These are phyloP conservation scores for Vigna radiata DNA, from an alignment of 306 rosid species.

Conservation along the genomic window DNA sequence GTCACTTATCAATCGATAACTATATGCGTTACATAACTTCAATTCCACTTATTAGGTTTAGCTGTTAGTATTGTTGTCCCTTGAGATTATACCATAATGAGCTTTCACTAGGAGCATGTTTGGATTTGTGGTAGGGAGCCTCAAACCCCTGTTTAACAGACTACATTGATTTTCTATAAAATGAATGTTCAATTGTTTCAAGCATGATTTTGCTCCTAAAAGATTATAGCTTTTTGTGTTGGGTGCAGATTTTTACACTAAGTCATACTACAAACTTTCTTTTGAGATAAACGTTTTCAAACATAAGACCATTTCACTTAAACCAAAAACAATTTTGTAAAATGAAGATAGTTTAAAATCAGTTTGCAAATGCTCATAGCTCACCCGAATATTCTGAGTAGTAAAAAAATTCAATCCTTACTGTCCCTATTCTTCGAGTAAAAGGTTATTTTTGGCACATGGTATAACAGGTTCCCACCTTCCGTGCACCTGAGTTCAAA, in stretches of 20 bases:
- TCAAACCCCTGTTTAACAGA: not conserved
- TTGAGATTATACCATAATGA: not conserved
- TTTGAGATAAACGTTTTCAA: not conserved
- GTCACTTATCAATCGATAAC: too few relatives aligned
- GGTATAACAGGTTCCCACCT: not conserved
- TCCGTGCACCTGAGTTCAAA: not conserved
- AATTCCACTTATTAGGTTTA: not conserved
- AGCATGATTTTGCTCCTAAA: not conserved
- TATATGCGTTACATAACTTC: too few relatives aligned
- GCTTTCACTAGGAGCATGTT: not conserved
- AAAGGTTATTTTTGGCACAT: not conserved
- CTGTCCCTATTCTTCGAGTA: not conserved
- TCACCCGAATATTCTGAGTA: not conserved
- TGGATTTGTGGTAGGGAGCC: not conserved
- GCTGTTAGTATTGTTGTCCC: not conserved
- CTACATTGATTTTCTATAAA: not conserved
- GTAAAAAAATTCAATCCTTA: not conserved
- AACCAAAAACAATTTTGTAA: not conserved
- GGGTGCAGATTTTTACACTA: not conserved
- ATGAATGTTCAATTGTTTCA: not conserved
- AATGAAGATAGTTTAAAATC: not conserved
- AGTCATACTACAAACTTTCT: not conserved
- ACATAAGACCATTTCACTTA: not conserved
- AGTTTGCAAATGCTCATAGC: not conserved
- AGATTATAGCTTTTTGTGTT: conserved; percentile 1